Conservation (phyloP, 1,284 basidiomycete species). For the Sanguinoderma infundibulare region DNA sequence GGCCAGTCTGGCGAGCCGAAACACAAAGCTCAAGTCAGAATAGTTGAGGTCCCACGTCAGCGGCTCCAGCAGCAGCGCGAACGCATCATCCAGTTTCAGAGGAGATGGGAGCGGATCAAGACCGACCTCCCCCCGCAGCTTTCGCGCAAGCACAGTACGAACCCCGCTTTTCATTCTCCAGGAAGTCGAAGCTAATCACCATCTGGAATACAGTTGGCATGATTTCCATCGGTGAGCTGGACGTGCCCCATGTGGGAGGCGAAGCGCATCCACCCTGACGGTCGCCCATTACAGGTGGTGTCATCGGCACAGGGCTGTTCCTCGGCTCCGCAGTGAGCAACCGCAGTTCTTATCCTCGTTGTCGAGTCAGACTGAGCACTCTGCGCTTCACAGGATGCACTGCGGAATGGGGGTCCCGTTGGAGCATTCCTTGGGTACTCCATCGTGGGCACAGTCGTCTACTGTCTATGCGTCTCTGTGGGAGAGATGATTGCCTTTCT, state of each 20-base stretch:
- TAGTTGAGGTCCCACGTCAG: conserved; percentile 1
- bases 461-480: conserved; percentile 42
- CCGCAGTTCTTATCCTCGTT: not conserved
- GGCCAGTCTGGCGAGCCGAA: not conserved
- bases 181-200: not conserved
- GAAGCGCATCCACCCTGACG: not conserved
- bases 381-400: conserved; percentile 57
- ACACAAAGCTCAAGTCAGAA: not conserved
- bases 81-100: conserved; percentile 32
- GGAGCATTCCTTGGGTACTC: conserved; percentile 70
- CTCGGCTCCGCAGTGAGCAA: conserved; percentile 39
- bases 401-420: conserved; percentile 56
- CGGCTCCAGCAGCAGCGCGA: conserved; percentile 23
- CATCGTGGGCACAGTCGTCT: conserved; percentile 50
- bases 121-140: conserved; percentile 36
- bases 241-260: not conserved
- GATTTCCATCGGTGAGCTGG: conserved; percentile 34
- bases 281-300: conserved; percentile 37
- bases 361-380: not conserved
- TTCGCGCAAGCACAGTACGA: conserved; percentile 34
- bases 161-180: not conserved
- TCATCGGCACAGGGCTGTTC: conserved; percentile 55
- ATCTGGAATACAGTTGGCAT: conserved; percentile 31
- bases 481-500: conserved; percentile 39
- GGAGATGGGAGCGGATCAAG: conserved; percentile 36